Conservation (phyloP, 139 green algal species). For the Volvox reticuliferus region DNA sequence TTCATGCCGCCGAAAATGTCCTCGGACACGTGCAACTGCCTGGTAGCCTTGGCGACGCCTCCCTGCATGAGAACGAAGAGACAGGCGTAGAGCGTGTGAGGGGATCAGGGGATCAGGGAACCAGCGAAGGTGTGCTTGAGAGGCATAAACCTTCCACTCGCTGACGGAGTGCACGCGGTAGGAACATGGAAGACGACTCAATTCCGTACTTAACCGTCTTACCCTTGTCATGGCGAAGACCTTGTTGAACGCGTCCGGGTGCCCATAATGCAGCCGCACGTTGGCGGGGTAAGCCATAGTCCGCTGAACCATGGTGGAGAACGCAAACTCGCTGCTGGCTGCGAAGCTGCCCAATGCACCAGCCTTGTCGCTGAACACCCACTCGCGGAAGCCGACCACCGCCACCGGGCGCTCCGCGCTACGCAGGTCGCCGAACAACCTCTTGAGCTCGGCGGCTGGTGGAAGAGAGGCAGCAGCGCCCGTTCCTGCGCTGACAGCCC, state of each 20-base stretch:
- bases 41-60: constrained; percentile 58
- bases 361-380: constrained; percentile 76
- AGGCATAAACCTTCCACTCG: too few species aligned
- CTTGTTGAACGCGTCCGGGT: constrained; percentile 2
- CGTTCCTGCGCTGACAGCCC: neutral
- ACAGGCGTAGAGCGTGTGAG: too few species aligned
- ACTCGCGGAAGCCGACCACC: constrained; percentile 80
- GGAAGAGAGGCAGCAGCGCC: neutral
- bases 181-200: too few species aligned
- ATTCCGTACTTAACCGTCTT: neutral
- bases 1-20: constrained; percentile 88
- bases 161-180: too few species aligned
- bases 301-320: constrained; percentile 86
- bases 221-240: constrained; percentile 68
- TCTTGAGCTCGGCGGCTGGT: neutral
- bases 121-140: too few species aligned
- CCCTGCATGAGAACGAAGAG: constrained; percentile 18
- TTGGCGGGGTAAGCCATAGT: constrained; percentile 78
- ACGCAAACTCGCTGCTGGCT: constrained; percentile 80
- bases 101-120: too few species aligned
- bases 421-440: neutral
- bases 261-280: neutral
- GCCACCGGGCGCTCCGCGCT: constrained; percentile 55
- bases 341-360: constrained; percentile 77
- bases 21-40: constrained; percentile 71